Evolutionary conservation across 306 rosid species (phyloP), one percentile per base, ranked within the genome.

Genomic region (Quercus rubra): DNA sequence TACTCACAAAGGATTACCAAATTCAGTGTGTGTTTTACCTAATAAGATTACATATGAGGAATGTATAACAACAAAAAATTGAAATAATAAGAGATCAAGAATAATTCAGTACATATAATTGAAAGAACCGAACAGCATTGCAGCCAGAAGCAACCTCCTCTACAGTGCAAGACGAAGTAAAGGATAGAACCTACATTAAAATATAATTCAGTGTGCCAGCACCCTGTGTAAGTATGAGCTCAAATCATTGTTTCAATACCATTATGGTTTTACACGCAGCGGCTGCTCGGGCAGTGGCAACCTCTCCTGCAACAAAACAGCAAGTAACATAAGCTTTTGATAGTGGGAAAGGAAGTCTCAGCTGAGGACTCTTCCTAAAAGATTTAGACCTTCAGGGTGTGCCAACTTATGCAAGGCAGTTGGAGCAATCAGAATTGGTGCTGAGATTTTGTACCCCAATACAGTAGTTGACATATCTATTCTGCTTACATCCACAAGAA

Each of bases 81-180:
- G 51, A 59, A 63, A 49, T 20, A 15, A 77, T 28, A 69, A 10
- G 30, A 49, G 64, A 64, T 18, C 61, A 67, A 64, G 77, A 75
- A 77, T 5, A 13, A 19, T 0, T 13, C 35, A 56, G 35, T 90
- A 81, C 92, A 85, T 88, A 91, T 87, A 91, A 82, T 35, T 91
- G 94, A 82, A 88, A 87, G 85, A 91, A 91, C 76, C 88, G 88
- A 81, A 89, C 80, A 67, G 94, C 90, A 38, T 85, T 74, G 86
- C 94, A 87, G 88, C 94, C 83, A 5, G 88, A 76, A 79, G 92
- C 87, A 84, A 88, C 90, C 83, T 88, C 94, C 81, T 90, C 92
- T 20, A 90, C 68, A 0, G 88, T 83, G 87, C 91, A 82, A 58
- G 85, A 79, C 3, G 92, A 85, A 30, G 28, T 20, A 59, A 28